A percentile compares a stretch with the other conserved stretches of the same genome.
Evolutionary conservation across 2,329 filamentous ascomycete genomes (phyloP).

Genomic region (Aspergillus persii): DNA sequence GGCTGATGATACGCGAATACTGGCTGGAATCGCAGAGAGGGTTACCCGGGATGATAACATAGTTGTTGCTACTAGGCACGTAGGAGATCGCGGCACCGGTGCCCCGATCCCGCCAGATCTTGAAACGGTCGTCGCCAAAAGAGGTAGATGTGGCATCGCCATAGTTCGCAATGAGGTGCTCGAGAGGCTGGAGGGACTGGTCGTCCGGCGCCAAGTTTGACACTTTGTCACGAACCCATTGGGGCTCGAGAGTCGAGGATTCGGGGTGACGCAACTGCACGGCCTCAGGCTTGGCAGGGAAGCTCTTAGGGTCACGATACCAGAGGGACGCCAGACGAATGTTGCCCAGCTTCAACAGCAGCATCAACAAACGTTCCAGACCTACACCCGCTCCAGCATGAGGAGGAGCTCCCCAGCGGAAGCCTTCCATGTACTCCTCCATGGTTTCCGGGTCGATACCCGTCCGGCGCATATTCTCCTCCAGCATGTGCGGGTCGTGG

Average conservation of each 20-base stretch:
- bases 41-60: constrained; percentile 81
- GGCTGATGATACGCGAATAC: constrained; percentile 68
- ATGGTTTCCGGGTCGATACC: constrained; percentile 78
- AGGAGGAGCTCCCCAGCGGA: constrained; percentile 83
- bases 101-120: constrained; percentile 76
- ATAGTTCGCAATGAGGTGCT: constrained; percentile 91
- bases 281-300: constrained; percentile 65
- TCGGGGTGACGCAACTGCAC: constrained; percentile 78
- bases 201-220: constrained; percentile 44
- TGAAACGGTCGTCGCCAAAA: constrained; percentile 85
- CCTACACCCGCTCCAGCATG: constrained; percentile 90
- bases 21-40: constrained; percentile 80
- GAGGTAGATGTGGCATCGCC: constrained; percentile 92
- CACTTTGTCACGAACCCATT: constrained; percentile 51
- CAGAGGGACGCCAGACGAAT: constrained; percentile 86
- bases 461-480: constrained; percentile 70
- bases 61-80: constrained; percentile 67
- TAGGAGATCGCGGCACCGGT: constrained; percentile 85
- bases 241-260: constrained; percentile 73
- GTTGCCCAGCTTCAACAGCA: constrained; percentile 81
- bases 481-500: constrained; percentile 72
- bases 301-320: constrained; percentile 82
- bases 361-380: constrained; percentile 82
- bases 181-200: constrained; percentile 67
- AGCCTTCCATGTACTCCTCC: constrained; percentile 86